Conservation (phyloP, 257 asterid species). For the Hygrophila difformis region DNA sequence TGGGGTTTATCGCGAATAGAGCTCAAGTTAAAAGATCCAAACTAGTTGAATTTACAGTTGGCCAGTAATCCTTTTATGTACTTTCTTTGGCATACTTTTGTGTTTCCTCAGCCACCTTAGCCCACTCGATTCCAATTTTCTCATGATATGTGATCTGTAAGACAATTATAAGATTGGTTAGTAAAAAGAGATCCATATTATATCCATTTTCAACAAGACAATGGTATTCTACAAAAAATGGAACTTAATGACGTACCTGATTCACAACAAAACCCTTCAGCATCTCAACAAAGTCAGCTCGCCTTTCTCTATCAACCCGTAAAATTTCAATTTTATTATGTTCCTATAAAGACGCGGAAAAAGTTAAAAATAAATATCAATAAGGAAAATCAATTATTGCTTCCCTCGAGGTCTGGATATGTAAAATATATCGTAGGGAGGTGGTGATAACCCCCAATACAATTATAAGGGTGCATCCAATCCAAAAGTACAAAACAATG, state of each 20-base stretch:
- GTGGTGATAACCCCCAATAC: too few species aligned
- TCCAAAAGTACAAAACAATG: too few species aligned
- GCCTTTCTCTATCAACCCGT: conserved; percentile 76
- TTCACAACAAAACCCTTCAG: conserved; percentile 67
- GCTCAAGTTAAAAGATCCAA: conserved; percentile 4
- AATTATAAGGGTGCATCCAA: too few species aligned
- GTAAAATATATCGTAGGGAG: too few species aligned
- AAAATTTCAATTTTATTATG: conserved; percentile 70
- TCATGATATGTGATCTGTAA: conserved; percentile 65
- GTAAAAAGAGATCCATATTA: not conserved
- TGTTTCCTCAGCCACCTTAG: conserved; percentile 76
- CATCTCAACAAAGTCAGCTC: conserved; percentile 69
- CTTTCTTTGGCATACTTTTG: conserved; percentile 45
- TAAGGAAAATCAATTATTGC: too few species aligned
- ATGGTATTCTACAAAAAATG: conserved; percentile 3
- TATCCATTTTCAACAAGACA: conserved; percentile 1
- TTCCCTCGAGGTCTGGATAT: too few species aligned
- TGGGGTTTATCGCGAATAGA: conserved; percentile 9
- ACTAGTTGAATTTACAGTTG: conserved; percentile 21
- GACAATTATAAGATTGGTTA: conserved; percentile 9
- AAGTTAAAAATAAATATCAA: too few species aligned
- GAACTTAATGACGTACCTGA: conserved; percentile 51
- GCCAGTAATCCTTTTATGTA: conserved; percentile 19
- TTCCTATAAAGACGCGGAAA: conserved; percentile 64
- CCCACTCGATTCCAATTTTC: conserved; percentile 76